Base-by-base conservation (phyloP, 1,139 yeast species). In the Pneumocystis canis region DNA sequence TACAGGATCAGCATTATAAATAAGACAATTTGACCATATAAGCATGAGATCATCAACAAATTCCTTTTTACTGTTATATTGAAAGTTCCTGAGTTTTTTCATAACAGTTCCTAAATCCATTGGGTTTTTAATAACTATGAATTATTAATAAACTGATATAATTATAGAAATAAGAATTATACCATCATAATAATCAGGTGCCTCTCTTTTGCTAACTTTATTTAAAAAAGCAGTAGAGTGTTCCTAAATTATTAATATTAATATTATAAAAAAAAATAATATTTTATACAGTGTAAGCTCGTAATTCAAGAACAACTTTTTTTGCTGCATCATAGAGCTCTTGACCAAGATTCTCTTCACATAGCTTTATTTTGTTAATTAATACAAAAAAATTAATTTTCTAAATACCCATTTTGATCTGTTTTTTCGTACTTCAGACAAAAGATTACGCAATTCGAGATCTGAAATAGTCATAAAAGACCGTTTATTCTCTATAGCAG, bases 321-420 rank as follows among this genome's bases (percentile, higher is more conserved):
- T 94, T 98, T 70, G 97, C 92, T 0, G 97, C 96, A 69, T 94
- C 98, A 71, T 92, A 94, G 20, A 94, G 78, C 72, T 94, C 99
- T 73, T 94, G 99, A 3, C 98, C 98, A 57, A 92, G 84, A 66
- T 88, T 80, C 65, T 90, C 96, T 71, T 92, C 97, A 66, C 88
- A 88, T 2, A n/a, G 20, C 54, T 47, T 25, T 41, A 18, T 5
- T 84, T 62, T 62, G 18, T 37, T 30, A 37, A 58, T 14, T n/a
- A 33, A 58, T 58, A 39, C 18, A 20, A 20, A 20, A 3, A 16
- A 5, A 14, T n/a, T 9, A 31, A 59, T 25, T 20, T 9, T 25
- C 28, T 16, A 30, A 41, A 7, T 32, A 85, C 96, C 99, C 98
- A 94, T 74, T 94, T 92, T 0, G 97, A 95, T 68, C 97, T 79